phyloP scores from a whole-genome alignment of 331 rosid species.

The Quercus phellos region DNA sequence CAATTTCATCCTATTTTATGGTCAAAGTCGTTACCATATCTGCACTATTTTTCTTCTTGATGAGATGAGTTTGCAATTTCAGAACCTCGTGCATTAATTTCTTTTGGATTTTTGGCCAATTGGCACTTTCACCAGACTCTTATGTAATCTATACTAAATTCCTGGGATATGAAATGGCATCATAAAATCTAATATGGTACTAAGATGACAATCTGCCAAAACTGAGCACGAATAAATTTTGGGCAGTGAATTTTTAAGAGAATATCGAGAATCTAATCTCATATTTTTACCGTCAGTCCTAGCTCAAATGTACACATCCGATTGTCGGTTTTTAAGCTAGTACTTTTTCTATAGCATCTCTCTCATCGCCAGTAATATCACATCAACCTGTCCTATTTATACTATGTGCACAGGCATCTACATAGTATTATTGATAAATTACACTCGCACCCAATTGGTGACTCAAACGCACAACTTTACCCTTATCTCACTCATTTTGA shows the following conservation, averaged over 20 bases:
- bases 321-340: neutral
- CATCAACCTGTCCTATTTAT: neutral
- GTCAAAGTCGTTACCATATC: neutral
- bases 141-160: neutral
- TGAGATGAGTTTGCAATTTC: neutral
- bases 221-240: neutral
- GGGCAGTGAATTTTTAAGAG: neutral
- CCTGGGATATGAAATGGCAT: neutral
- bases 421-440: too few species aligned
- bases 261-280: neutral
- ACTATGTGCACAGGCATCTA: too few species aligned
- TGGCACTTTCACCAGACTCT: neutral
- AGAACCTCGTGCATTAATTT: neutral
- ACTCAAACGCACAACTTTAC: too few species aligned
- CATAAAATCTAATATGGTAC: neutral
- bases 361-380: too few species aligned
- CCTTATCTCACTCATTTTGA: too few species aligned
- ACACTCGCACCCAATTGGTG: too few species aligned
- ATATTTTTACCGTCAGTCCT: neutral
- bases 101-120: neutral
- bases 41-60: too few species aligned
- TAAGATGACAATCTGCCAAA: neutral
- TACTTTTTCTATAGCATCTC: neutral
- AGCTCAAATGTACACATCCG: neutral
- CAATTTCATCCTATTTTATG: neutral